phyloP scores from a whole-genome alignment of 768 basidiomycete species.

The Leccinum variicolor region DNA sequence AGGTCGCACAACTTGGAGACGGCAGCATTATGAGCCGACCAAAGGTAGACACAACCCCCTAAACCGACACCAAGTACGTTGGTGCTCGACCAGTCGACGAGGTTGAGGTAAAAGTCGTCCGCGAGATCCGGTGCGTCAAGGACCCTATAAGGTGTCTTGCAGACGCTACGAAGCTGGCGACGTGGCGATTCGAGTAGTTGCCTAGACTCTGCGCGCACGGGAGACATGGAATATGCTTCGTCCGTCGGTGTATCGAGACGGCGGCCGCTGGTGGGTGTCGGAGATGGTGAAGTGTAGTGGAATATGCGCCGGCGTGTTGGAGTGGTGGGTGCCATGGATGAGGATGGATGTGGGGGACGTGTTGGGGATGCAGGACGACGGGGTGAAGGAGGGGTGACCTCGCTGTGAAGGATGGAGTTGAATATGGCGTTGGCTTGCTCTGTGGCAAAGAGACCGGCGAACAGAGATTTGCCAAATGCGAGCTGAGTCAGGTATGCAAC shows the following conservation, averaged over 20 bases:
- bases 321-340: slow-evolving; percentile 41
- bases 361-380: slow-evolving; percentile 60
- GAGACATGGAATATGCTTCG: slow-evolving; percentile 86
- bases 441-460: slow-evolving; percentile 21
- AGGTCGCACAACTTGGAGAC: slow-evolving; percentile 93
- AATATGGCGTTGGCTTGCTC: slow-evolving; percentile 87
- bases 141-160: slow-evolving; percentile 95
- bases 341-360: slow-evolving; percentile 36
- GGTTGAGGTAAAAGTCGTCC: slow-evolving; percentile 97
- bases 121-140: slow-evolving; percentile 96
- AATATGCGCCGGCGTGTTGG: slow-evolving; percentile 61
- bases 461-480: slow-evolving; percentile 17
- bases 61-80: slow-evolving; percentile 95
- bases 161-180: slow-evolving; percentile 75
- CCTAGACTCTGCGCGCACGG: slow-evolving; percentile 81
- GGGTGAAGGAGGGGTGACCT: slow-evolving; percentile 73
- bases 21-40: slow-evolving; percentile 91
- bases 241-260: slow-evolving; percentile 82
- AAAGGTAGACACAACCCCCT: slow-evolving; percentile 90
- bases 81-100: slow-evolving; percentile 95
- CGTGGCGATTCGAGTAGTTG: slow-evolving; percentile 82
- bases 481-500: neutral
- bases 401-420: slow-evolving; percentile 69
- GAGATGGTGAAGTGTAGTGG: slow-evolving; percentile 60
- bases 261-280: slow-evolving; percentile 42